Conservation (phyloP, 108 stramenopile genomes). For the Skeletonema grethae region DNA sequence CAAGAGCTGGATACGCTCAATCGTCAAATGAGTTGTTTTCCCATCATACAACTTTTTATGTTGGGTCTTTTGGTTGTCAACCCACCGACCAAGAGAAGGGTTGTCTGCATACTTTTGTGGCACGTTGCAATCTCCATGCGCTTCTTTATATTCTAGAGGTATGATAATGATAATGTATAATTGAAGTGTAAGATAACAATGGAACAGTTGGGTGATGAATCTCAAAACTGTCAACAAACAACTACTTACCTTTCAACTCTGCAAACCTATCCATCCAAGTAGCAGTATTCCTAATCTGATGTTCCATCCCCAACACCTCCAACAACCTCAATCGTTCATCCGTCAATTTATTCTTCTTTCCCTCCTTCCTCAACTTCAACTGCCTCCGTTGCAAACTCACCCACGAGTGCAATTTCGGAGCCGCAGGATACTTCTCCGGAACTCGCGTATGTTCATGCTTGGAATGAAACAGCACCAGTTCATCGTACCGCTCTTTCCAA, state of each 20-base stretch:
- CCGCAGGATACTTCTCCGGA: conserved; percentile 24
- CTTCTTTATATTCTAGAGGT: conserved; percentile 23
- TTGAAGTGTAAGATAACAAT: neutral
- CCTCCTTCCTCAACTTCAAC: conserved; percentile 47
- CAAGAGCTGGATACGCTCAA: conserved; percentile 45
- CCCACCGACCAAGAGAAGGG: conserved; percentile 44
- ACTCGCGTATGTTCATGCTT: conserved; percentile 27
- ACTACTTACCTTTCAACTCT: conserved; percentile 5
- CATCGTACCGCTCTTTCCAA: conserved; percentile 35
- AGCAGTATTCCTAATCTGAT: conserved; percentile 30
- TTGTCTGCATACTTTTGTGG: conserved; percentile 47
- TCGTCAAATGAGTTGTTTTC: conserved; percentile 42
- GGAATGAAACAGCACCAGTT: conserved; percentile 29
- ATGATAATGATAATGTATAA: neutral
- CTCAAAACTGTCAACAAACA: neutral
- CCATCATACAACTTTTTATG: conserved; percentile 46
- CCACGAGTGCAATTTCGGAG: conserved; percentile 40
- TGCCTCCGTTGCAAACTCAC: conserved; percentile 26
- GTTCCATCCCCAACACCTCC: conserved; percentile 29
- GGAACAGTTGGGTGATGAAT: neutral
- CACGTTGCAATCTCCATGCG: conserved; percentile 43
- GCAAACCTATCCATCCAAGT: conserved; percentile 42
- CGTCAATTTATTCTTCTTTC: conserved; percentile 50
- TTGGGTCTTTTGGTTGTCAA: conserved; percentile 48
- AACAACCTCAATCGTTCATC: conserved; percentile 29